A percentile compares a stretch with the other conserved stretches of the same genome.
These are phyloP conservation scores for Colletotrichum costaricense DNA, from an alignment of 2,329 filamentous ascomycete genomes.

Conservation along the genomic window DNA sequence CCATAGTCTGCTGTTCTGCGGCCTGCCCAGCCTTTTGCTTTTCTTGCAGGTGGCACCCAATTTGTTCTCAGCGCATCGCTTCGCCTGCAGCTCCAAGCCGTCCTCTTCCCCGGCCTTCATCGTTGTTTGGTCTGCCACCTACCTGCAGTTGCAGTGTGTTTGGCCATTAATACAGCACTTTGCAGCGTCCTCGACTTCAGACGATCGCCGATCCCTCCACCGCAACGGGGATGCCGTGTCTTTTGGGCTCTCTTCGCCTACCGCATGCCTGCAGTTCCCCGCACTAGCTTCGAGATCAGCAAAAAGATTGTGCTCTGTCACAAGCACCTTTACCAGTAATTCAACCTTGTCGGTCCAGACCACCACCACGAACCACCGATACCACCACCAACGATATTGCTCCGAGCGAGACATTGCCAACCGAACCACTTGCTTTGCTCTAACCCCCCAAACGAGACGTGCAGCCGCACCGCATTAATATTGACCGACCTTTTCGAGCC, in stretches of 20 bases:
- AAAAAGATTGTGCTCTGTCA: slow-evolving; percentile 24
- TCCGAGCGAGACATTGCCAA: slow-evolving; percentile 14
- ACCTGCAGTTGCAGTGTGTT: neutral
- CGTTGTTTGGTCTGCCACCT: neutral
- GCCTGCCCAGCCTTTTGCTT: slow-evolving; percentile 1
- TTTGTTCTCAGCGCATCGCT: neutral
- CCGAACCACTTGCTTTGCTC: slow-evolving; percentile 4
- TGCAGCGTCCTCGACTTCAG: slow-evolving; percentile 16
- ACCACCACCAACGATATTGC: slow-evolving; percentile 8
- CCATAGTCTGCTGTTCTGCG: slow-evolving; percentile 9
- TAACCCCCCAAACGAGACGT: neutral
- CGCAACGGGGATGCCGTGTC: slow-evolving; percentile 23
- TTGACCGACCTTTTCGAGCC: neutral
- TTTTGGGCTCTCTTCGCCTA: slow-evolving; percentile 14
- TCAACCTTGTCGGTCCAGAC: slow-evolving; percentile 12
- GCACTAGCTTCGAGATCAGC: slow-evolving; percentile 32
- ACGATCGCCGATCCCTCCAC: slow-evolving; percentile 33
- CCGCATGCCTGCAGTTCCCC: slow-evolving; percentile 32
- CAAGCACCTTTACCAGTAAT: slow-evolving; percentile 16
- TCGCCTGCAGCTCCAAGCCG: neutral
- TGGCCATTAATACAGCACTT: neutral
- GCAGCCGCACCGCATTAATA: slow-evolving; percentile 4
- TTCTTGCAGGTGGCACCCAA: neutral
- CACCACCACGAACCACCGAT: slow-evolving; percentile 1
- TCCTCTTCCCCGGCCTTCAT: neutral